Evolutionary conservation across 1,284 basidiomycete species (phyloP).

Genomic region (Vanrija sp.): DNA sequence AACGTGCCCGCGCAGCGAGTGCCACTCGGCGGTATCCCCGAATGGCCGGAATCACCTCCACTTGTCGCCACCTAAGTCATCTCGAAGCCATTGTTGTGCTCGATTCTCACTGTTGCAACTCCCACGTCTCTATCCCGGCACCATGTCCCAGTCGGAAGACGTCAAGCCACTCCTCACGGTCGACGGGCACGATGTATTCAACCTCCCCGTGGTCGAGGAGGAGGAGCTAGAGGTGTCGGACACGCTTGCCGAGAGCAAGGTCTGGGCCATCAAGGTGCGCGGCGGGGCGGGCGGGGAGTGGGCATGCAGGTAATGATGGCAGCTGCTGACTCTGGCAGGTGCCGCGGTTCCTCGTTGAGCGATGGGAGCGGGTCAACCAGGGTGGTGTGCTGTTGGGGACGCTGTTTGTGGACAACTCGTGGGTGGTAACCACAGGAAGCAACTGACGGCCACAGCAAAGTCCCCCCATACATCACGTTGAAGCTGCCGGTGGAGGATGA

Average conservation of each 20-base stretch:
- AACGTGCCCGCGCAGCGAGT: too few species aligned
- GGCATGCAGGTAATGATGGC: not conserved
- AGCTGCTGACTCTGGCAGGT: constrained; percentile 31
- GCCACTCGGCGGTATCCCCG: too few species aligned
- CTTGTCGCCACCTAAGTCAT: too few species aligned
- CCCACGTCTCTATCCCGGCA: not conserved
- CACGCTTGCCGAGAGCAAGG: constrained; percentile 22
- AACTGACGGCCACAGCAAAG: constrained; percentile 1
- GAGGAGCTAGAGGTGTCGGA: constrained; percentile 29
- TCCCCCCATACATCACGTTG: constrained; percentile 14
- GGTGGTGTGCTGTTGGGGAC: constrained; percentile 52
- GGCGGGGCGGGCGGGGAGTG: not conserved
- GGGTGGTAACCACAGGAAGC: constrained; percentile 12
- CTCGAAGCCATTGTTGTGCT: not conserved
- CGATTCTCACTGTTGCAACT: not conserved
- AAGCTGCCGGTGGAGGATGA: constrained; percentile 14
- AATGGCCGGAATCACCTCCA: too few species aligned
- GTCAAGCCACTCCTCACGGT: constrained; percentile 14
- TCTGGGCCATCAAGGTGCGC: constrained; percentile 42
- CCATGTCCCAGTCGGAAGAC: constrained; percentile 12
- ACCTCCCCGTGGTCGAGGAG: constrained; percentile 24
- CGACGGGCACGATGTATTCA: constrained; percentile 16
- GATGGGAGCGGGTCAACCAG: constrained; percentile 51
- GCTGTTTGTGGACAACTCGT: constrained; percentile 52
- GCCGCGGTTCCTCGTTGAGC: constrained; percentile 53